Conservation (phyloP, 2,329 filamentous ascomycete species). For the Nemania sp. region DNA sequence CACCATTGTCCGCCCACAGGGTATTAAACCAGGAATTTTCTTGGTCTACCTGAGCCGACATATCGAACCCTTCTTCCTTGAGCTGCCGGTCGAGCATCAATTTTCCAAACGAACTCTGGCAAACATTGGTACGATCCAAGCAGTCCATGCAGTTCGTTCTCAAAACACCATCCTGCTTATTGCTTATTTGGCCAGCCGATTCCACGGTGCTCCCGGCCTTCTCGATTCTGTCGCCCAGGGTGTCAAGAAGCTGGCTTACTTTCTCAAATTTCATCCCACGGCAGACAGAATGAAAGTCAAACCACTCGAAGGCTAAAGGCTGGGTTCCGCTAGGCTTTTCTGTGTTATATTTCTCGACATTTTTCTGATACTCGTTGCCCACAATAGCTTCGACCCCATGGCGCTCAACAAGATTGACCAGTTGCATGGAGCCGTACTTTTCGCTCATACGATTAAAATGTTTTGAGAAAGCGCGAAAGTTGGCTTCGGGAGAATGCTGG, state of each 20-base stretch:
- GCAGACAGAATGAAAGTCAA: conserved; percentile 92
- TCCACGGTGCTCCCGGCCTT: conserved; percentile 72
- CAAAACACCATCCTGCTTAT: conserved; percentile 73
- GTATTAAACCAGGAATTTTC: conserved; percentile 93
- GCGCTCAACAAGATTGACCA: conserved; percentile 86
- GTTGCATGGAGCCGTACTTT: conserved; percentile 77
- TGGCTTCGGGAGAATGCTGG: conserved; percentile 79
- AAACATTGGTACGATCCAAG: conserved; percentile 92
- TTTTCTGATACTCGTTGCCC: conserved; percentile 75
- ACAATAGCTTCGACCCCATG: conserved; percentile 80
- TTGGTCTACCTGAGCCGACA: conserved; percentile 75
- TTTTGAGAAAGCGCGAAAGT: conserved; percentile 74
- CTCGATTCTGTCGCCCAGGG: conserved; percentile 68
- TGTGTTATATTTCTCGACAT: conserved; percentile 69
- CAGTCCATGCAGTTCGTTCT: conserved; percentile 99
- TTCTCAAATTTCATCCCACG: conserved; percentile 99
- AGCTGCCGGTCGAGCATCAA: conserved; percentile 82
- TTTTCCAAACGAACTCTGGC: conserved; percentile 87
- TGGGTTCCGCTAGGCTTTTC: conserved; percentile 51
- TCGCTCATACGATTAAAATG: conserved; percentile 75
- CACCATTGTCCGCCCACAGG: conserved; percentile 96
- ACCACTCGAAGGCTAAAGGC: conserved; percentile 83
- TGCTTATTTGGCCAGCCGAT: conserved; percentile 47
- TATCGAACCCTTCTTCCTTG: conserved; percentile 73
- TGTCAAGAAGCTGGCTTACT: conserved; percentile 77